Base-by-base conservation (phyloP, 306 rosid species). In the Leucaena leucocephala region DNA sequence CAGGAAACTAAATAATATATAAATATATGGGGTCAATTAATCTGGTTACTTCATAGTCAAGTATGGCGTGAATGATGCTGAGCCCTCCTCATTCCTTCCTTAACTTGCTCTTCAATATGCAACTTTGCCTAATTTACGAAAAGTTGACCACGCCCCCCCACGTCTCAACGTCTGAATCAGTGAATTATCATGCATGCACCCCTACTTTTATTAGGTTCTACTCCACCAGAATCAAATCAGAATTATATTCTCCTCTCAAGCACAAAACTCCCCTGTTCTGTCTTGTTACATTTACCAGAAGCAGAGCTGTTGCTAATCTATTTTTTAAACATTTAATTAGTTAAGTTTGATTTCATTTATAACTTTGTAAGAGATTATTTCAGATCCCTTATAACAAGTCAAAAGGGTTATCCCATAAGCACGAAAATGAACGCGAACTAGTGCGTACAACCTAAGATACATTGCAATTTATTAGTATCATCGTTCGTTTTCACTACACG, bases 361-460 rank as follows among this genome's bases (percentile, higher is more conserved):
- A 0, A 15, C 36, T n/a, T 8, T 42, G 4, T 9, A 40, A 42
- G 54, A 68, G 21, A 68, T 12, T 50, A 8, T 50, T 33, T 68
- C 8, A 21, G 46, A 43, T n/a, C 27, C 27, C 72, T 74, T 14
- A 35, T 15, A 59, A 70, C 81, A 91, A 82, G 87, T 86, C 94
- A 89, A 88, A 83, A 76, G 70, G 76, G 66, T 85, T 62, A 85
- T 86, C 90, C 65, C 68, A 81, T 39, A 58, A 42, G 61, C 88
- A 87, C 84, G 91, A 82, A 74, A 88, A 52, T 74, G 83, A 75
- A 11, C 73, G 21, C 72, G 9, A 67, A 77, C 78, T n/a, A 44
- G 72, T 58, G 94, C 92, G 79, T 92, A 81, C 7, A 44, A 34
- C 74, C 68, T 70, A 92, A 88, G 97, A 78, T 84, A 87, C 78